Conservation (phyloP, 345 rosid species). For the Syzygium grande region DNA sequence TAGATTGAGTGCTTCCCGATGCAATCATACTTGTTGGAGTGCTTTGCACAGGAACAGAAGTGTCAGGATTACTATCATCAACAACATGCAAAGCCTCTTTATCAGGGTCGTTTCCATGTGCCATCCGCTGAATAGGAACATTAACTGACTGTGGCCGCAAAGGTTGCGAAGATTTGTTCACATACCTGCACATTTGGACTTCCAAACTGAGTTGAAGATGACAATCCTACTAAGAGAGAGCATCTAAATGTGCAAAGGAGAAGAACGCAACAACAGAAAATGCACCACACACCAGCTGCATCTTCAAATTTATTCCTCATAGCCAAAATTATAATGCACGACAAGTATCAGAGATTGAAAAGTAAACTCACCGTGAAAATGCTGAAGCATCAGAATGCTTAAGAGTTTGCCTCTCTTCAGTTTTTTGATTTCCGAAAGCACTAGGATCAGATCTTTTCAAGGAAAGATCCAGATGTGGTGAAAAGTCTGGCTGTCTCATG, state of each 20-base stretch:
- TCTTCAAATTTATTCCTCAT: not conserved
- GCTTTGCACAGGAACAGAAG: conserved; percentile 28
- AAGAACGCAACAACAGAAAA: not conserved
- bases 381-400: conserved; percentile 83
- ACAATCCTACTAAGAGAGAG: not conserved
- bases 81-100: conserved; percentile 16
- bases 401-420: conserved; percentile 43
- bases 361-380: conserved; percentile 54
- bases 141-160: conserved; percentile 22
- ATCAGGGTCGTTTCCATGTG: conserved; percentile 10
- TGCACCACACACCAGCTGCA: not conserved
- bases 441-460: conserved; percentile 43
- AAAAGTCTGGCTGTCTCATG: conserved; percentile 28
- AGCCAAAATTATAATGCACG: not conserved
- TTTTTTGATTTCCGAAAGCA: conserved; percentile 28
- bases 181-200: conserved; percentile 40
- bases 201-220: not conserved
- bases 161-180: conserved; percentile 35
- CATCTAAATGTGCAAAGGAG: not conserved
- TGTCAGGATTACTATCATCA: conserved; percentile 15
- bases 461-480: conserved; percentile 62
- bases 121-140: conserved; percentile 18
- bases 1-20: conserved; percentile 16
- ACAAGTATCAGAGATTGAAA: not conserved
- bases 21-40: conserved; percentile 36